Conservation (phyloP, 2,329 filamentous ascomycete species). For the Fusarium keratoplasticum region DNA sequence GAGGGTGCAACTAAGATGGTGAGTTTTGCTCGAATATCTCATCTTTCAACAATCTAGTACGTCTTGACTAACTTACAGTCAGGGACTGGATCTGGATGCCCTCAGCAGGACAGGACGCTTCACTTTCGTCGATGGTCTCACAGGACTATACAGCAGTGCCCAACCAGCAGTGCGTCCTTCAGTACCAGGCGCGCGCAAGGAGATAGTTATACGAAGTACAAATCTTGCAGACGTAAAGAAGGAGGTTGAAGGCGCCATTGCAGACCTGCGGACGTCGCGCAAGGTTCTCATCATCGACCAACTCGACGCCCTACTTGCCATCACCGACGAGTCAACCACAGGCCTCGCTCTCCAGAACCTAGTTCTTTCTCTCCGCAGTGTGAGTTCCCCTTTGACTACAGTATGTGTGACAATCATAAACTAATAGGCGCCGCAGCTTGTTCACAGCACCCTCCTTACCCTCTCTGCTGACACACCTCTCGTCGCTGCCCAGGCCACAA, state of each 20-base stretch:
- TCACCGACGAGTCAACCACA: slow-evolving; percentile 59
- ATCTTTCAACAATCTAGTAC: not conserved
- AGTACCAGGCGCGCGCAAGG: slow-evolving; percentile 13
- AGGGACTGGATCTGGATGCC: slow-evolving; percentile 78
- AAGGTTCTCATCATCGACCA: slow-evolving; percentile 75
- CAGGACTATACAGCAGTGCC: slow-evolving; percentile 60
- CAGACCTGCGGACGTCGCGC: slow-evolving; percentile 46
- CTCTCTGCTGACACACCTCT: slow-evolving; percentile 81
- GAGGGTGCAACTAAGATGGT: slow-evolving; percentile 77
- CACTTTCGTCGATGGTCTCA: slow-evolving; percentile 80
- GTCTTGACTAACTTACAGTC: not conserved
- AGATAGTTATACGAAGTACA: slow-evolving; percentile 46
- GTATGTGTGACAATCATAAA: not conserved
- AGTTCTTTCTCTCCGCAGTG: slow-evolving; percentile 72
- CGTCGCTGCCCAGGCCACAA: slow-evolving; percentile 69
- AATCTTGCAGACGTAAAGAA: slow-evolving; percentile 52
- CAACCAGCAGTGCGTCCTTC: not conserved
- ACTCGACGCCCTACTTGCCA: slow-evolving; percentile 72
- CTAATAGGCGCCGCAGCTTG: slow-evolving; percentile 57
- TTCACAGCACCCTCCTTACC: slow-evolving; percentile 74
- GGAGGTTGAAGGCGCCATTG: slow-evolving; percentile 55
- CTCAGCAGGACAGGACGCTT: slow-evolving; percentile 70
- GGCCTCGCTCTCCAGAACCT: slow-evolving; percentile 64
- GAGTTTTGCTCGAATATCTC: slow-evolving; percentile 1
- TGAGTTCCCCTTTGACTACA: slow-evolving; percentile 53